Conservation (phyloP, 768 basidiomycete species). For the Kwoniella sp. region DNA sequence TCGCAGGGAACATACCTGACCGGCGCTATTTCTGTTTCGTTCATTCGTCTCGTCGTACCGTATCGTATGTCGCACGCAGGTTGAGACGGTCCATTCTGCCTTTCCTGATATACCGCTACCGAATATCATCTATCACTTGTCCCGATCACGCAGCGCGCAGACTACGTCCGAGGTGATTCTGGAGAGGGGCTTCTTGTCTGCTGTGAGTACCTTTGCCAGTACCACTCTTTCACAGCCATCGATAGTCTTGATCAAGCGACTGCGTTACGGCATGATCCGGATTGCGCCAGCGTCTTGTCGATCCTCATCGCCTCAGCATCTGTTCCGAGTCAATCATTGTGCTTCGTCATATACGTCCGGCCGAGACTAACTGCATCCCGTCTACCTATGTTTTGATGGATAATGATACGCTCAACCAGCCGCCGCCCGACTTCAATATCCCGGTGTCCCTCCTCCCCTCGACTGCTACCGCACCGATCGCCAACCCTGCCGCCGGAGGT, state of each 20-base stretch:
- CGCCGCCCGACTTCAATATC: conserved; percentile 42
- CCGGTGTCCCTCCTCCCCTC: conserved; percentile 49
- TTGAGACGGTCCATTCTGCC: conserved; percentile 47
- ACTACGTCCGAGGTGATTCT: conserved; percentile 53
- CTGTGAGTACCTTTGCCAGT: too few species aligned
- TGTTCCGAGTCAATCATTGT: too few species aligned
- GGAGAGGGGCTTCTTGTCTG: conserved; percentile 46
- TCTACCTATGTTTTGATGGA: neutral
- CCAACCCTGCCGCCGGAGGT: conserved; percentile 21
- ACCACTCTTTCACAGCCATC: too few species aligned
- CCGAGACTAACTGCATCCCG: too few species aligned
- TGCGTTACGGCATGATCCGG: neutral
- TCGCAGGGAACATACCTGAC: too few species aligned
- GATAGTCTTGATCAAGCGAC: conserved; percentile 2
- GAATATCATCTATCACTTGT: conserved; percentile 49
- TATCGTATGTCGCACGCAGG: conserved; percentile 23
- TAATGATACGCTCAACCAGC: conserved; percentile 24
- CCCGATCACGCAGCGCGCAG: conserved; percentile 48
- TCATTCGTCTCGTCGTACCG: neutral
- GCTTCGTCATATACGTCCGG: too few species aligned
- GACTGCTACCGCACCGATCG: conserved; percentile 25
- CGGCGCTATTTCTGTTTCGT: too few species aligned
- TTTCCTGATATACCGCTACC: conserved; percentile 50
- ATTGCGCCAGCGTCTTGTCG: too few species aligned
- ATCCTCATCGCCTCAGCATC: too few species aligned